Conservation (phyloP, 176 grass and related monocot genomes). For the Cenchrus purpureus region DNA sequence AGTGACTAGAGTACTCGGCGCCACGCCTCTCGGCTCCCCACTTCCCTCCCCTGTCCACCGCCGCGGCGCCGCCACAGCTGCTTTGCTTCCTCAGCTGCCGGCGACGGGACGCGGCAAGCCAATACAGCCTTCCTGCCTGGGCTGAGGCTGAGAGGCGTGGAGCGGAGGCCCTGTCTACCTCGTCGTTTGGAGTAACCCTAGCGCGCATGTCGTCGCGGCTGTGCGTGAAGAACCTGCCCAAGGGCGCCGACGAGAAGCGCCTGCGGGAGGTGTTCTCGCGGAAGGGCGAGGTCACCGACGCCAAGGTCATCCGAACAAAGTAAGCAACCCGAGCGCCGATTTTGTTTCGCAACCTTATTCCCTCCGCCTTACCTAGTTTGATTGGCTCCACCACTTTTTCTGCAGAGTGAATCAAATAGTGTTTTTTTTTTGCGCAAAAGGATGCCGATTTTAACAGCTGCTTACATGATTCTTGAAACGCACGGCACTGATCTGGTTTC, state of each 20-base stretch:
- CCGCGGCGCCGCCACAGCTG: neutral
- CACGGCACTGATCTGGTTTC: neutral
- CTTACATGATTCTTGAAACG: neutral
- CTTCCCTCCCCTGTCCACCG: neutral
- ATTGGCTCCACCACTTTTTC: neutral
- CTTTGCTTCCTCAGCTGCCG: neutral
- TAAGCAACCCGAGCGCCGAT: neutral
- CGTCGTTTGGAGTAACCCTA: neutral
- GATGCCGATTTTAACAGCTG: neutral
- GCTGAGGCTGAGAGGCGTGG: neutral
- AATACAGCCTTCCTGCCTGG: neutral
- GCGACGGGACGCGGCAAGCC: neutral
- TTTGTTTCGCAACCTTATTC: neutral
- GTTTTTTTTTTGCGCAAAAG: neutral
- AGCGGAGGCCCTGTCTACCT: neutral
- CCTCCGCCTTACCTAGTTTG: neutral
- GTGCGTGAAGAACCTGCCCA: conserved; percentile 94
- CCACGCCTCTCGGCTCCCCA: neutral
- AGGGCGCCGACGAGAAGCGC: conserved; percentile 81
- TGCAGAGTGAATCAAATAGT: neutral
- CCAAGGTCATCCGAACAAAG: conserved; percentile 88
- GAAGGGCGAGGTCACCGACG: conserved; percentile 92
- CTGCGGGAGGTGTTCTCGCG: conserved; percentile 86
- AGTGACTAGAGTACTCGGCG: neutral
- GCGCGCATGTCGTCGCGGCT: conserved; percentile 68